Base-by-base conservation (phyloP, 306 rosid genomes). In the Mimosa pudica region DNA sequence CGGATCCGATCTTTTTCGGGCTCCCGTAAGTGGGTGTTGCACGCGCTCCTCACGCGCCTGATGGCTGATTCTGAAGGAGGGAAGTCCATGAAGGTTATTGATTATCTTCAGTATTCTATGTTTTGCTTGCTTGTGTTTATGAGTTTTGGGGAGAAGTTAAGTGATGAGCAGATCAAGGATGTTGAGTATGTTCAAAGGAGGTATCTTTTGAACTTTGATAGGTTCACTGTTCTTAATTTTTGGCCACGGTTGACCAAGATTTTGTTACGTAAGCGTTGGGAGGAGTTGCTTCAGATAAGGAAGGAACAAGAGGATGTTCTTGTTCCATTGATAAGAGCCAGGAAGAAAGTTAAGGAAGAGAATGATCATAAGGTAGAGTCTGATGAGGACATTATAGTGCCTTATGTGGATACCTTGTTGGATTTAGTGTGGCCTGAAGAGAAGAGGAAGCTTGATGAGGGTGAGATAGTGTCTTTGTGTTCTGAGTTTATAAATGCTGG, bases 361-460 rank as follows among this genome's bases (percentile, higher is more conserved):
- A 36, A 36, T 8, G 13, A 1, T 5, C 32, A 62, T 5, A 62
- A 4, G 32, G 42, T 17, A 68, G 73, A 44, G 1, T 35, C 47
- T 4, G n/a, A 41, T 35, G 4, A 24, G 30, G 30, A 24, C 30
- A 24, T 49, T 49, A 18, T 35, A 10, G 24, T 51, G 32, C 47
- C 71, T 6, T 67, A 67, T 67, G 49, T 41, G 32, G 71, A 67
- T 67, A 41, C 49, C 24, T n/a, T 67, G 71, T 41, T 67, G 32
- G 71, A 67, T 67, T 67, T 67, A 18, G 14, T 38, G 48, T 67
- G 71, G 71, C 71, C 71, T 8, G 71, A 67, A 48, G 71, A 67
- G 48, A 67, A 68, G 36, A 8, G 73, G 2, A 44, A 68, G 73
- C 73, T 68, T 44, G 35, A 44, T 11, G 73, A 68, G 9, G 54